Evolutionary conservation across 768 basidiomycete genomes (phyloP).

Genomic region (Cubamyces lactineus): DNA sequence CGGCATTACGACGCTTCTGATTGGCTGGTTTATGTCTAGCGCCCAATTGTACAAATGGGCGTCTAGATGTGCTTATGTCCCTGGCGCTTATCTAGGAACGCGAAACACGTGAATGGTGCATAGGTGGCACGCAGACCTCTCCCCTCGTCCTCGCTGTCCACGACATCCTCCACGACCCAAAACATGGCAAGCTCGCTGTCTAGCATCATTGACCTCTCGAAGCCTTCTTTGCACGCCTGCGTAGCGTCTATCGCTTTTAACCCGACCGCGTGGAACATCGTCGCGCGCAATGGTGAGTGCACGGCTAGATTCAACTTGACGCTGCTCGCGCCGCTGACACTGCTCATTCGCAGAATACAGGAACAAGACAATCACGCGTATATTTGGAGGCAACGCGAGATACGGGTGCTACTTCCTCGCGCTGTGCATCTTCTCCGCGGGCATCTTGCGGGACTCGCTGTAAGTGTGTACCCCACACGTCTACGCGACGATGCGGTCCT

Average conservation of each 20-base stretch:
- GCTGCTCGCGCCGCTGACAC: slow-evolving; percentile 29
- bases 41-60: too few species aligned
- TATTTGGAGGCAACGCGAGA: slow-evolving; percentile 74
- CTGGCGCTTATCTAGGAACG: neutral
- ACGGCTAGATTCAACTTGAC: neutral
- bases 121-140: too few species aligned
- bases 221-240: slow-evolving; percentile 66
- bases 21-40: too few species aligned
- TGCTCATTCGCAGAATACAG: slow-evolving; percentile 57
- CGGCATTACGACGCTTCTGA: too few species aligned
- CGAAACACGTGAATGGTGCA: slow-evolving; percentile 1
- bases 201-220: slow-evolving; percentile 56
- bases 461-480: slow-evolving; percentile 43
- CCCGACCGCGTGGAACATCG: slow-evolving; percentile 94
- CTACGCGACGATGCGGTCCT: neutral
- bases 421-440: slow-evolving; percentile 79
- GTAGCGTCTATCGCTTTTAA: slow-evolving; percentile 84
- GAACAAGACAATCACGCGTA: slow-evolving; percentile 85
- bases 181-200: slow-evolving; percentile 33
- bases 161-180: slow-evolving; percentile 9
- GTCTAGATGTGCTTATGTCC: neutral
- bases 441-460: slow-evolving; percentile 85
- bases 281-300: slow-evolving; percentile 84
- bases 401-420: slow-evolving; percentile 90
- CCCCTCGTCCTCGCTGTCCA: neutral